Evolutionary conservation across 495 filamentous ascomycete species (phyloP), one percentile per base, ranked within the genome.

Genomic region (Talaromyces borbonicus): DNA sequence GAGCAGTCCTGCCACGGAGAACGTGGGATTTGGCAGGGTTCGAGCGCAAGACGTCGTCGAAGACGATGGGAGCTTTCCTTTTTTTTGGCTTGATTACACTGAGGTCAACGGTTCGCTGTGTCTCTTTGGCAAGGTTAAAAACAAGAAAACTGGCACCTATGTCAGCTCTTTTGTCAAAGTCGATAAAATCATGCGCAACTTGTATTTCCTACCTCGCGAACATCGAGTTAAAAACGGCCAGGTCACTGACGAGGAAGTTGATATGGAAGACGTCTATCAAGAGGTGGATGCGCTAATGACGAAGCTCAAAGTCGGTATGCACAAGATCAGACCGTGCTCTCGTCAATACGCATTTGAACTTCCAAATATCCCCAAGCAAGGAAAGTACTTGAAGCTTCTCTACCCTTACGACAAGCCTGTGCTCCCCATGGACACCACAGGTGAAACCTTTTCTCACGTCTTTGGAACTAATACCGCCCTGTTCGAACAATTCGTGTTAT

Each of bases 41-140:
- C 77, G 80, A 35, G 72, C 86, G 15, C 75, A 83, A 49, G 83
- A 92, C 58, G 87, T 85, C 14, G 74, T 92, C 24, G 92, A 97
- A 57, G 79, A 84, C 51, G 89, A 98, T 57, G 92, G 93, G 18
- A 90, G 84, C 54, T 68, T 98, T 14, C 83, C 82, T 52, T 84
- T 98, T 71, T 98, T 95, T 66, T 98, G 92, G 92, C 79, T 88
- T 9, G 92, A 98, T 58, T 97, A 93, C 53, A 88, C 87, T 0
- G 92, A 98, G 59, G 69, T 96, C 60, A 88, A 90, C 57, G 93
- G 90, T 32, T 87, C 80, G 51, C 69, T 98, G 2, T 95, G 88
- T 60, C 74, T 98, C 27, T 98, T 97, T 64, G 92, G 92, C 42
- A 98, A 98, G 57, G 93, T 95, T 2, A 83, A 84, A 57, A 88